Evolutionary conservation across 164 flowering plant genomes (phyloP), one percentile per base, ranked within the genome.

Genomic region (Umbilicus rupestris): DNA sequence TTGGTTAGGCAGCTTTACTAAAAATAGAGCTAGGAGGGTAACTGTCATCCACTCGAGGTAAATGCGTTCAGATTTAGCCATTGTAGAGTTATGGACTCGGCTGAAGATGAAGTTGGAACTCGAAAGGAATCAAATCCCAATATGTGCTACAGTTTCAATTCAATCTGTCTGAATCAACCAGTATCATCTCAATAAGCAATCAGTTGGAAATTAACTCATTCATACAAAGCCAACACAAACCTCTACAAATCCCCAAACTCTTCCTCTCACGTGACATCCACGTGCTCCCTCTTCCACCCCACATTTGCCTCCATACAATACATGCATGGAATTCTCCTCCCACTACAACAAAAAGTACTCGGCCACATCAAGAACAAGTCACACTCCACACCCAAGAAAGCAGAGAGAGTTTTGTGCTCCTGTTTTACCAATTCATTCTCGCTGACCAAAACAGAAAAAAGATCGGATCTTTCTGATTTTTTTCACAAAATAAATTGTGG

Each of bases 321-420:
- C 65, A 39, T 63, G 45, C 65, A 63, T 63, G 65, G 65, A 63
- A 63, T 33, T 63, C 65, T 62, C 5, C 41, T 31, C 42, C 65
- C 58, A n/a, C n/a, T n/a, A n/a, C n/a, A n/a, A n/a, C n/a, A n/a
- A n/a, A n/a, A 22, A 52, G 7, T 24, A 52, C 30, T n/a, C n/a
- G n/a, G n/a, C n/a, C n/a, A n/a, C n/a, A n/a, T n/a, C n/a, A n/a
- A 60, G n/a, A n/a, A 11, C 64, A 60, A 60, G 47, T n/a, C 30
- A 5, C 64, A 60, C 19, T 39, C 35, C 37, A 31, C 15, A 60
- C 17, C 6, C 55, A n/a, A 52, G 16, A 20, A 30, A 52, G 58
- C 17, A 16, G 20, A 58, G 0, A 29, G 0, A 29, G 39, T 30
- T 19, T 39, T 15, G 39, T 17, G 39, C 19, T 6, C n/a, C n/a